Evolutionary conservation across 129 eudicot genomes (phyloP).

Genomic region (Chrysanthemum makinoi): DNA sequence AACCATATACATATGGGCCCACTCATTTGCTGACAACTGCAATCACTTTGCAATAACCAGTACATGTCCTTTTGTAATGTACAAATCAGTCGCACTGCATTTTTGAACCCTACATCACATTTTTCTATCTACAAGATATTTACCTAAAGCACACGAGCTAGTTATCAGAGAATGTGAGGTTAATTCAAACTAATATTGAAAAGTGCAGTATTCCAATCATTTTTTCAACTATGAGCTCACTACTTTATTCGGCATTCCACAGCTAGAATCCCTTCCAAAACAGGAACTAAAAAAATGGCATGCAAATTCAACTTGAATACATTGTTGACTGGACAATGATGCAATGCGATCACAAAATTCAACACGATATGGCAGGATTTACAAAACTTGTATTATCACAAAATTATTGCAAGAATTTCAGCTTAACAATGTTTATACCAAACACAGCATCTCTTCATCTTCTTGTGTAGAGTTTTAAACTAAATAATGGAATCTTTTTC

Average conservation of each 20-base stretch:
- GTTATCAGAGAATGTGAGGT: slow-evolving; percentile 3
- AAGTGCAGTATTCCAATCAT: slow-evolving; percentile 7
- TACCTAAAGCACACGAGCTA: neutral
- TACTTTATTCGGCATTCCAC: slow-evolving; percentile 11
- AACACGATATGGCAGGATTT: slow-evolving; percentile 14
- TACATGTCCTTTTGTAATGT: too few relatives aligned
- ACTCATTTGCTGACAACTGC: too few relatives aligned
- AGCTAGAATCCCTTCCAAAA: neutral
- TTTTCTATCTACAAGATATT: too few relatives aligned
- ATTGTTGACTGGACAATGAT: slow-evolving; percentile 7
- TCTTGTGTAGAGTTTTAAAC: neutral
- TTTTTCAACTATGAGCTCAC: slow-evolving; percentile 1
- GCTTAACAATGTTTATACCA: slow-evolving; percentile 11
- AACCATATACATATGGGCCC: too few relatives aligned
- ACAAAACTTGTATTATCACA: slow-evolving; percentile 18
- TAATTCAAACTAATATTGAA: slow-evolving; percentile 6
- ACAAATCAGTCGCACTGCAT: too few relatives aligned
- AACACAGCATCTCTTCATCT: slow-evolving; percentile 6
- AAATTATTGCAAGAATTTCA: slow-evolving; percentile 15
- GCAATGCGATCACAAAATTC: slow-evolving; percentile 12
- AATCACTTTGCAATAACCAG: too few relatives aligned
- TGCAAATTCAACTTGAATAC: neutral
- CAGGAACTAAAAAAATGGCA: neutral
- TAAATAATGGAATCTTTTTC: too few relatives aligned
- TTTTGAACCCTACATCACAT: too few relatives aligned